Percentiles rank a stretch among this genome's conserved stretches.
Conservation (phyloP, 1,284 basidiomycete genomes). For the Schizophyllum commune region DNA sequence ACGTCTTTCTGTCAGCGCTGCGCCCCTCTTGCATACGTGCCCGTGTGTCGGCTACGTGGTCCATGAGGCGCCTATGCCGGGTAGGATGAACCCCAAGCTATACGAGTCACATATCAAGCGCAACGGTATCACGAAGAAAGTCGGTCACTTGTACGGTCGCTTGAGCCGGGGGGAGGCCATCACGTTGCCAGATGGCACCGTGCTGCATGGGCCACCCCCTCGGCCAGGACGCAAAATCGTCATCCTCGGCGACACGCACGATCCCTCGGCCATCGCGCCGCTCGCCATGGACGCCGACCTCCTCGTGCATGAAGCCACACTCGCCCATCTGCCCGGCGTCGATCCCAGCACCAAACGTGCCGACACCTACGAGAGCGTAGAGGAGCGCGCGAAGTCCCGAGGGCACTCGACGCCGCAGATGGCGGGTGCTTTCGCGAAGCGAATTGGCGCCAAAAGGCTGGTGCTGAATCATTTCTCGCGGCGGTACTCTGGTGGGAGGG, state of each 20-base stretch:
- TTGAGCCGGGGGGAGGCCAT: constrained; percentile 68
- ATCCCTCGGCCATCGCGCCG: constrained; percentile 56
- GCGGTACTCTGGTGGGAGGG: constrained; percentile 47
- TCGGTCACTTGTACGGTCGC: constrained; percentile 45
- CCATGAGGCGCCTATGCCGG: constrained; percentile 66
- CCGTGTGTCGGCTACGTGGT: constrained; percentile 83
- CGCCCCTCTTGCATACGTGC: constrained; percentile 76
- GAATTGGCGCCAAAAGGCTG: constrained; percentile 57
- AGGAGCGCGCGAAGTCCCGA: constrained; percentile 60
- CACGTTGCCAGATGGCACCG: constrained; percentile 69
- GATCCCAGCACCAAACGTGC: constrained; percentile 47
- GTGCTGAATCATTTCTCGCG: constrained; percentile 85
- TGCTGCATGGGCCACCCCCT: constrained; percentile 64
- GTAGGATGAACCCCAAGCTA: constrained; percentile 59
- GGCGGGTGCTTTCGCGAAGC: constrained; percentile 77
- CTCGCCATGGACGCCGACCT: constrained; percentile 59
- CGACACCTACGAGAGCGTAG: constrained; percentile 60
- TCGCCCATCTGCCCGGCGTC: constrained; percentile 74
- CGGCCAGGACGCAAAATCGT: constrained; percentile 68
- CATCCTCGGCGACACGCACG: constrained; percentile 76
- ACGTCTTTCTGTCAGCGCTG: constrained; percentile 71
- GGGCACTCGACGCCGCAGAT: constrained; percentile 93
- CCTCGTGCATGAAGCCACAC: constrained; percentile 85
- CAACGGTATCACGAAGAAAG: constrained; percentile 50
- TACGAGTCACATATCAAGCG: constrained; percentile 62